A percentile compares a stretch with the other conserved stretches of the same genome.
phyloP scores from a whole-genome alignment of 805 yeast genomes.

The Lachancea lanzarotensis region DNA sequence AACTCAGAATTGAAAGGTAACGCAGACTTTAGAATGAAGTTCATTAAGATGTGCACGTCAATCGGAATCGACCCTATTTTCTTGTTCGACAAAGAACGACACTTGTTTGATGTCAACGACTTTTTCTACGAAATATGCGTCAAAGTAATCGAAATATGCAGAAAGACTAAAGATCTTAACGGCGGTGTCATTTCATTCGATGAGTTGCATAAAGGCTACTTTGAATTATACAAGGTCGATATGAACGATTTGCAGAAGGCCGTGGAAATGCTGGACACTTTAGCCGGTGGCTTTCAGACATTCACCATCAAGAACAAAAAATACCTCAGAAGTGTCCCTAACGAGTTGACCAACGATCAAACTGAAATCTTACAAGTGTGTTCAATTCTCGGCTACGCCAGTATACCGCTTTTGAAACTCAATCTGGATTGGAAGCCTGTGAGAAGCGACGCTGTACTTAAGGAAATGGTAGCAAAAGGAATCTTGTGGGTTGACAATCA shows the following conservation, averaged over 20 bases:
- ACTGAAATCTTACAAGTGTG: constrained; percentile 66
- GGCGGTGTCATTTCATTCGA: constrained; percentile 74
- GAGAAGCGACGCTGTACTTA: constrained; percentile 56
- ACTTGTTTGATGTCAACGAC: constrained; percentile 37
- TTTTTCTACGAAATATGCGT: constrained; percentile 64
- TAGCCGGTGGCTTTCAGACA: constrained; percentile 70
- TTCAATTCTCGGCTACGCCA: constrained; percentile 68
- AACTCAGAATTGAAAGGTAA: constrained; percentile 59
- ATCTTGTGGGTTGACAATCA: constrained; percentile 78
- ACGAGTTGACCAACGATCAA: constrained; percentile 62
- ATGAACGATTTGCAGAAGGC: constrained; percentile 53
- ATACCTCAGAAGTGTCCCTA: constrained; percentile 59
- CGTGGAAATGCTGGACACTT: constrained; percentile 42
- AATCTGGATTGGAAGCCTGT: constrained; percentile 69
- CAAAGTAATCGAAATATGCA: constrained; percentile 69
- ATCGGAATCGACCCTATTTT: constrained; percentile 79
- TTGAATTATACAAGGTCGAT: constrained; percentile 29
- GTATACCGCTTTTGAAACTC: constrained; percentile 55
- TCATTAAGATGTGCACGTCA: constrained; percentile 66
- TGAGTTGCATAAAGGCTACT: constrained; percentile 36
- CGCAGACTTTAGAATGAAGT: constrained; percentile 59
- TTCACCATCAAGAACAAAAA: constrained; percentile 45
- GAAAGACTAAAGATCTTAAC: constrained; percentile 59
- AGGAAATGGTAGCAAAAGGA: constrained; percentile 77
- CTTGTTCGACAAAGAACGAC: constrained; percentile 31